phyloP scores from a whole-genome alignment of 371 early-diverging fungal genomes.

The Lichtheimia hyalospora region DNA sequence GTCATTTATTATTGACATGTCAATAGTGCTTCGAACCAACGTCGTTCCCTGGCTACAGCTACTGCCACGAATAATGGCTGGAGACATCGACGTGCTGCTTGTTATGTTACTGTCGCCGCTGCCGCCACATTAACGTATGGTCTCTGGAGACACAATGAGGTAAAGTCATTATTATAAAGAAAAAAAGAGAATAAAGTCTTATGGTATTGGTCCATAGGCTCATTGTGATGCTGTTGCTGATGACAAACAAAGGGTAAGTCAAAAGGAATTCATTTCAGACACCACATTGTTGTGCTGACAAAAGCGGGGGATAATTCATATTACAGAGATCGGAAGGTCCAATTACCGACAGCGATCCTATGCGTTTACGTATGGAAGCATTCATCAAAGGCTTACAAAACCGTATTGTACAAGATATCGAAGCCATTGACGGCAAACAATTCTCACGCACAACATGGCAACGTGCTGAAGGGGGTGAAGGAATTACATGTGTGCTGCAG shows the following conservation, averaged over 20 bases:
- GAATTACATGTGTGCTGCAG: slow-evolving; percentile 90
- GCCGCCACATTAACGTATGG: slow-evolving; percentile 13
- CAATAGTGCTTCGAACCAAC: neutral
- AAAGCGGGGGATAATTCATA: neutral
- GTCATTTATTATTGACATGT: neutral
- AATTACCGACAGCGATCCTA: slow-evolving; percentile 50
- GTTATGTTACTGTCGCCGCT: slow-evolving; percentile 4
- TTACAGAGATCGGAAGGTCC: slow-evolving; percentile 25
- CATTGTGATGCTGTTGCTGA: slow-evolving; percentile 27
- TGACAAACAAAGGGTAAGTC: slow-evolving; percentile 31
- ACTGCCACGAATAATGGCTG: slow-evolving; percentile 1
- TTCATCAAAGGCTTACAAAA: slow-evolving; percentile 80
- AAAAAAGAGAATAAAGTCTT: neutral
- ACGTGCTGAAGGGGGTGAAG: slow-evolving; percentile 84
- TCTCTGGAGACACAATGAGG: slow-evolving; percentile 10
- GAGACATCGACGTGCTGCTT: slow-evolving; percentile 2
- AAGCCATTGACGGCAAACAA: slow-evolving; percentile 63
- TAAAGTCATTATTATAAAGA: neutral
- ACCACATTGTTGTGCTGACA: neutral
- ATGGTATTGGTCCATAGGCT: slow-evolving; percentile 1
- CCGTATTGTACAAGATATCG: slow-evolving; percentile 56
- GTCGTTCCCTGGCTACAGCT: slow-evolving; percentile 8
- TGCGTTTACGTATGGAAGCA: slow-evolving; percentile 83
- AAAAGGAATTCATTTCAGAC: too few species aligned
- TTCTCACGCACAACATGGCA: slow-evolving; percentile 82